Base-by-base conservation (phyloP, 148 eudicot species). In the Nyssa sinensis region DNA sequence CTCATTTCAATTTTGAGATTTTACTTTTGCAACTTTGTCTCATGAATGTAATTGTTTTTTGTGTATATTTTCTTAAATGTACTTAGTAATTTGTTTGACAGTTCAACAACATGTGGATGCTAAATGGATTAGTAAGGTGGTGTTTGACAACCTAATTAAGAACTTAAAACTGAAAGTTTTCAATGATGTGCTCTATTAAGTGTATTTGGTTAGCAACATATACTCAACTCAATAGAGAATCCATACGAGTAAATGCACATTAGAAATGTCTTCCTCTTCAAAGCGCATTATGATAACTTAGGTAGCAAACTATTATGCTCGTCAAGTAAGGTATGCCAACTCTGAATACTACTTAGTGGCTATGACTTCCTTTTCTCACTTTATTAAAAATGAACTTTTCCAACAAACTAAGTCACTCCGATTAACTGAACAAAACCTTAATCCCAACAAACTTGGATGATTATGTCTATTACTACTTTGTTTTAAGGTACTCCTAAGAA, bases 21-120 rank as follows among this genome's bases (percentile, higher is more conserved):
- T 53, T 53, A 17, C 3, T 23, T 63, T 55, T n/a, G 31, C 28
- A 62, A 62, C 51, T n/a, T n/a, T 44, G 64, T 44, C 17, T 44
- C 27, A 61, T 13, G 53, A 70, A 23, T 44, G 33, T 77, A 67
- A 29, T 63, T 63, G 41, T 49, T 61, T 51, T 33, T 62, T 44
- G 3, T 59, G 19, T 37, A 24, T 73, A 31, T 28, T 16, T 55
- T 28, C 41, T 49, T 57, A 55, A 51, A 65, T 59, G 8, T 35
- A 53, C 34, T 11, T 6, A n/a, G 63, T 10, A n/a, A 32, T 24
- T 35, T 33, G 13, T 37, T 27, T 61, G 57, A 72, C 62, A 60
- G 66, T 30, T 61, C 9, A 33, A 34, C 19, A 39, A 72, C 35
- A 28, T 44, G 51, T 44, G 51, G 16, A 14, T 44, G n/a, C n/a